These are phyloP conservation scores for Earliella scabrosa DNA, from an alignment of 1,284 basidiomycete genomes.

Conservation along the genomic window DNA sequence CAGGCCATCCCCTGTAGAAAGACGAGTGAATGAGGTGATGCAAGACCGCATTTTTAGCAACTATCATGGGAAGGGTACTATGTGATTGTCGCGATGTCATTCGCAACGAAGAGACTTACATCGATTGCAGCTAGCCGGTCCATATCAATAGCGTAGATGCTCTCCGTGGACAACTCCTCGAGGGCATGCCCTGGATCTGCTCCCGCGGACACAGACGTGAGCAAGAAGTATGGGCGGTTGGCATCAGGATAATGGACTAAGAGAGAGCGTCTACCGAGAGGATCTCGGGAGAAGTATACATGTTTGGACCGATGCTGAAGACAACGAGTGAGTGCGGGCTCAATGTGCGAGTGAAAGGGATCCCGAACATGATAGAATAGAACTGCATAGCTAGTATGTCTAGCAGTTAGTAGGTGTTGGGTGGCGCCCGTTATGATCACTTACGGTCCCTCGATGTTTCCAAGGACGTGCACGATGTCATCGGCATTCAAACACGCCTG, in stretches of 20 bases:
- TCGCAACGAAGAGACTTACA: too few relatives aligned
- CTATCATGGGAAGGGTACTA: not conserved
- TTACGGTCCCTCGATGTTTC: constrained; percentile 85
- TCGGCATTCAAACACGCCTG: constrained; percentile 41
- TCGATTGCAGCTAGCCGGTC: constrained; percentile 20
- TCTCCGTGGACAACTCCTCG: constrained; percentile 66
- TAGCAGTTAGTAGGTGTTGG: not conserved
- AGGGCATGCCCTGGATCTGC: constrained; percentile 46
- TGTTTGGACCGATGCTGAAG: constrained; percentile 3
- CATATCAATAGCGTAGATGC: constrained; percentile 60
- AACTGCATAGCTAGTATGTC: constrained; percentile 73
- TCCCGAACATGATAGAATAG: constrained; percentile 76
- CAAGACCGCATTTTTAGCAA: not conserved
- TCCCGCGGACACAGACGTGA: constrained; percentile 72
- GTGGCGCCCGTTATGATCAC: constrained; percentile 37
- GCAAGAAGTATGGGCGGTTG: constrained; percentile 54
- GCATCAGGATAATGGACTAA: constrained; percentile 65
- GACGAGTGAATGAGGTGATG: constrained; percentile 2
- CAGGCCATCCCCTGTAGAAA: not conserved
- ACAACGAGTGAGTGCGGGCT: too few relatives aligned
- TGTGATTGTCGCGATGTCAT: too few relatives aligned
- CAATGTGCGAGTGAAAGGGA: too few relatives aligned
- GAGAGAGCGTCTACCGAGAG: constrained; percentile 90
- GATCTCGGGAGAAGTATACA: constrained; percentile 72
- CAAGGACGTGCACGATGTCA: constrained; percentile 56